A percentile compares a stretch with the other conserved stretches of the same genome.
Evolutionary conservation across 139 green algal species (phyloP).

Genomic region (Chlamydomonas sphaeroides): DNA sequence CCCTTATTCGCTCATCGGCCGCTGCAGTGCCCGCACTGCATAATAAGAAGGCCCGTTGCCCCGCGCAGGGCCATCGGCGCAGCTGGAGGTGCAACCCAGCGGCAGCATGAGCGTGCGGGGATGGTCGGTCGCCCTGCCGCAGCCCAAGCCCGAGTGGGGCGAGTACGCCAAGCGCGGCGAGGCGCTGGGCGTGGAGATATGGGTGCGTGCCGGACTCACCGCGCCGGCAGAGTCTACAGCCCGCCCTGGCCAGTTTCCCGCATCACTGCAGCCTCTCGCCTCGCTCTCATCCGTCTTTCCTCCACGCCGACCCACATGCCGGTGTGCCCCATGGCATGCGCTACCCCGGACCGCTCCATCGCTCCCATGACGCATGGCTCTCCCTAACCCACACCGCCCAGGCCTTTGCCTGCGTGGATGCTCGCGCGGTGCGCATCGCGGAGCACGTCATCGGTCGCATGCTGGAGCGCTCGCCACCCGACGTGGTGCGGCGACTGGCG

Average conservation of each 20-base stretch:
- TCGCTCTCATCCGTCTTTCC: too few relatives aligned
- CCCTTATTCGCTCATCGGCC: too few relatives aligned
- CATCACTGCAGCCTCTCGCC: too few relatives aligned
- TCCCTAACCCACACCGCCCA: constrained; percentile 13
- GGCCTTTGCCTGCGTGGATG: constrained; percentile 60
- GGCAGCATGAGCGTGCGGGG: constrained; percentile 11
- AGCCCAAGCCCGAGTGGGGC: constrained; percentile 55
- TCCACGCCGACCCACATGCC: too few relatives aligned
- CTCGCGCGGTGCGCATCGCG: constrained; percentile 51
- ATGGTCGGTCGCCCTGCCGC: background rate
- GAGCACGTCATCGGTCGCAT: constrained; percentile 56
- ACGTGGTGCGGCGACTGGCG: constrained; percentile 52
- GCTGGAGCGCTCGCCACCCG: constrained; percentile 35
- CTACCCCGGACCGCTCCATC: too few relatives aligned
- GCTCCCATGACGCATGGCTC: too few relatives aligned
- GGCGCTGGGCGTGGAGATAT: constrained; percentile 39
- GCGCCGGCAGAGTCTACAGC: background rate
- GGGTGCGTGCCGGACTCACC: background rate
- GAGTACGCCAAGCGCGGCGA: constrained; percentile 42
- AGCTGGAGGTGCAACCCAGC: constrained; percentile 39
- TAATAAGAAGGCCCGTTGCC: too few relatives aligned
- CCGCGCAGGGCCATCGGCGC: constrained; percentile 45
- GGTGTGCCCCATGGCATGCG: too few relatives aligned
- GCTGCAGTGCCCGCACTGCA: too few relatives aligned
- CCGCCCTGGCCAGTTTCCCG: background rate